Base-by-base conservation (phyloP, 768 basidiomycete genomes). In the Boletus huronensis region DNA sequence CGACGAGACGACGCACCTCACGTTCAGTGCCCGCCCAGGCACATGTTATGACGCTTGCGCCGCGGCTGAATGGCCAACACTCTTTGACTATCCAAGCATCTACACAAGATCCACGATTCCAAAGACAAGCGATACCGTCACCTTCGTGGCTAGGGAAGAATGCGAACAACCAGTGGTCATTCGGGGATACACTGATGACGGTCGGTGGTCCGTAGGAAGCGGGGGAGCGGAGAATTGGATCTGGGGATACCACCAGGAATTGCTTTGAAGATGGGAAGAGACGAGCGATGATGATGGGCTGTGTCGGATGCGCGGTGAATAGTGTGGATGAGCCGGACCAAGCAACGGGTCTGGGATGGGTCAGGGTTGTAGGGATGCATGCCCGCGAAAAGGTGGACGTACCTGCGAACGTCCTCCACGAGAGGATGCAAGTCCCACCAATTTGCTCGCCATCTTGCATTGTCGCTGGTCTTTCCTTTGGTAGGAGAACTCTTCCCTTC, bases 371-470 rank as follows among this genome's bases (percentile, higher is more conserved):
- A 26, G 11, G 10, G 34, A 28, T 19, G 5, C 6, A 16, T 13
- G 61, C 23, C 0, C 17, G 23, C 0, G 28, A 34, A 46, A 23
- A 48, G 4, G 25, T 1, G 28, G 42, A 66, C 72, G 45, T 58
- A 84, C 88, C 81, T 77, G 57, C 74, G 73, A 3, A 79, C 72
- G 34, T 78, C 74, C 63, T 88, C 87, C 6, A 78, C 70, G 38
- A 88, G 72, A 26, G 85, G 81, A 55, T 80, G 74, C 39, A 85
- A 77, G 57, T 90, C 85, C 87, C 87, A 90, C 88, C 88, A 90
- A 28, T 81, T 81, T 28, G 82, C 65, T 23, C 79, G 78, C 83
- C 84, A 88, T 45, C 75, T 74, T 25, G 70, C 71, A 50, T 75
- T 75, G 58, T 81, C 81, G 54, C 72, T 79, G 25, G 61, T 72